Evolutionary conservation across 257 asterid species (phyloP).

Genomic region (Fraxinus cuspidata): DNA sequence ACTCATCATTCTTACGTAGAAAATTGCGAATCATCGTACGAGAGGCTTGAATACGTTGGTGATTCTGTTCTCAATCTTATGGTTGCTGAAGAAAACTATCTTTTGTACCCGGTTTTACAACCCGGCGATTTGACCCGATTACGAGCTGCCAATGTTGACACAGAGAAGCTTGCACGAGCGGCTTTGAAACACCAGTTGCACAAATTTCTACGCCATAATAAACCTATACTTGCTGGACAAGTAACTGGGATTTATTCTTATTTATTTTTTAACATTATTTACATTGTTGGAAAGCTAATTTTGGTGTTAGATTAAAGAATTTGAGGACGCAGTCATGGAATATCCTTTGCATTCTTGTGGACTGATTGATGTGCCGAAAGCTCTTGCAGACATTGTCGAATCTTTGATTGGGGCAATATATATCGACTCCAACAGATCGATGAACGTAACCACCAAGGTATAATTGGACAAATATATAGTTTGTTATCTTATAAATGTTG

Average conservation of each 20-base stretch:
- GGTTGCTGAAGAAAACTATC: conserved; percentile 26
- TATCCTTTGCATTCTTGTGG: conserved; percentile 60
- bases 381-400: conserved; percentile 60
- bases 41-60: conserved; percentile 47
- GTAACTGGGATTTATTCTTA: conserved; percentile 22
- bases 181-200: conserved; percentile 37
- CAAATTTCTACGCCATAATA: conserved; percentile 38
- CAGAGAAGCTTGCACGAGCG: conserved; percentile 63
- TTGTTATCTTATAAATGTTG: too few species aligned
- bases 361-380: conserved; percentile 51
- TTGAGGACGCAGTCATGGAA: conserved; percentile 28
- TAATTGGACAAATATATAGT: background rate
- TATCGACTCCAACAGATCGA: conserved; percentile 35
- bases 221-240: conserved; percentile 34
- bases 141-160: conserved; percentile 57
- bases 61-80: conserved; percentile 38
- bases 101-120: conserved; percentile 28
- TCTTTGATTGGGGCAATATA: conserved; percentile 54
- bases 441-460: conserved; percentile 51
- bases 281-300: background rate
- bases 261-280: background rate
- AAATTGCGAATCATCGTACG: conserved; percentile 19
- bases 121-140: conserved; percentile 47
- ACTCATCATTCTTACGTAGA: conserved; percentile 37
- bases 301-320: conserved; percentile 39